These are phyloP conservation scores for Avena eriantha DNA, from an alignment of 176 grass and related monocot genomes.

Conservation along the genomic window DNA sequence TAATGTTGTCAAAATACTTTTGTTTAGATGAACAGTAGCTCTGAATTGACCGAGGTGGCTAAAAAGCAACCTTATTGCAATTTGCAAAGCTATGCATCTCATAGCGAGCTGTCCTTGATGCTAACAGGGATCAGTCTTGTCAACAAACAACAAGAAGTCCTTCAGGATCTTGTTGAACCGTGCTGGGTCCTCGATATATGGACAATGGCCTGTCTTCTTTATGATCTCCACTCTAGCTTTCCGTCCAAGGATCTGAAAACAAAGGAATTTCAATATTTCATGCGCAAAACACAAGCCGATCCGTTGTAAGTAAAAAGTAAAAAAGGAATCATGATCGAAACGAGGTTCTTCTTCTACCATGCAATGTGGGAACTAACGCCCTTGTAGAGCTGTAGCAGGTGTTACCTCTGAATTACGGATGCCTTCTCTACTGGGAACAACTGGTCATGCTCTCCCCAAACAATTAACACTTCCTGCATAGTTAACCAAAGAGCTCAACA, in stretches of 20 bases:
- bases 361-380: background rate
- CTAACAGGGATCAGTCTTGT: background rate
- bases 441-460: constrained; percentile 86
- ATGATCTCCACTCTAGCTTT: constrained; percentile 65
- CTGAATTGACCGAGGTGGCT: background rate
- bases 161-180: constrained; percentile 55
- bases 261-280: background rate
- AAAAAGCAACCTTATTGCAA: constrained; percentile 29
- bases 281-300: background rate
- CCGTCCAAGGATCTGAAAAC: constrained; percentile 59
- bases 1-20: background rate
- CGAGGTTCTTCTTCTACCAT: background rate
- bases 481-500: no score
- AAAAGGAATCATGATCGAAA: background rate
- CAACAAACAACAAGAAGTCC: constrained; percentile 51
- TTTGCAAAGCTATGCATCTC: background rate
- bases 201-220: constrained; percentile 61
- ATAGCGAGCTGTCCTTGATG: background rate
- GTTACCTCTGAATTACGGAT: constrained; percentile 60
- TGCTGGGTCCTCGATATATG: constrained; percentile 57
- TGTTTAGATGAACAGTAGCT: background rate
- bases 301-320: background rate
- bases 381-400: background rate
- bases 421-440: constrained; percentile 75
- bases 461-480: constrained; percentile 67